Evolutionary conservation across 164 flowering plant species (phyloP), one percentile per base, ranked within the genome.

Genomic region (Tetracentron sinense): DNA sequence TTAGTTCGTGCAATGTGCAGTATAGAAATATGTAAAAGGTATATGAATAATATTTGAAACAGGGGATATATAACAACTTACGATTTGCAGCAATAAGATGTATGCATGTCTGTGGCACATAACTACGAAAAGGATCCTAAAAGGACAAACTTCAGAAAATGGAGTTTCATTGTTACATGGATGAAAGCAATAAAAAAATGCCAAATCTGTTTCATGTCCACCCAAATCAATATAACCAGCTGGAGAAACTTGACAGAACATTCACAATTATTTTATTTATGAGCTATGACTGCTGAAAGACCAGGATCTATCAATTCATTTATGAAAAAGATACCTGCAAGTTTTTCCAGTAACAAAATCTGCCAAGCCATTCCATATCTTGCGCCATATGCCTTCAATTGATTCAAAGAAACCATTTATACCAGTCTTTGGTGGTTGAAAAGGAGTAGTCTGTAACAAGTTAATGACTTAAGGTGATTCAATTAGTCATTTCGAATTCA

Each of bases 281-380:
- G 11, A 10, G 8, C 14, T 4, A 38, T 38, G 14, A 38, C 44
- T 38, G 44, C 44, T 38, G 44, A 38, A 33, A 38, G 14, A n/a
- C n/a, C n/a, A 8, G 44, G 5, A 23, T 7, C 31, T 42, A 6
- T 38, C 2, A 33, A 23, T n/a, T n/a, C 28, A 12, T 30, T 27
- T 12, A 4, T 38, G n/a, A 29, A 12, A 20, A 54, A 23, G 30
- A 60, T 38, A 93, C 97, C 98, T 88, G 96, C 98, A 90, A 69
- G 76, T 74, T 74, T 71, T 85, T 49, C 97, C 98, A 26, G 92
- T 81, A 51, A 89, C 61, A 69, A 90, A 89, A 57, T 90, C 95
- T 47, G 67, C 60, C 60, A 87, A 60, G 60, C 77, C 81, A 75
- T 67, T 66, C 90, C 87, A 84, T 0, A 93, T 29, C 42, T 65